Evolutionary conservation across 805 yeast species (phyloP).

Genomic region (Sungouiella blattae): DNA sequence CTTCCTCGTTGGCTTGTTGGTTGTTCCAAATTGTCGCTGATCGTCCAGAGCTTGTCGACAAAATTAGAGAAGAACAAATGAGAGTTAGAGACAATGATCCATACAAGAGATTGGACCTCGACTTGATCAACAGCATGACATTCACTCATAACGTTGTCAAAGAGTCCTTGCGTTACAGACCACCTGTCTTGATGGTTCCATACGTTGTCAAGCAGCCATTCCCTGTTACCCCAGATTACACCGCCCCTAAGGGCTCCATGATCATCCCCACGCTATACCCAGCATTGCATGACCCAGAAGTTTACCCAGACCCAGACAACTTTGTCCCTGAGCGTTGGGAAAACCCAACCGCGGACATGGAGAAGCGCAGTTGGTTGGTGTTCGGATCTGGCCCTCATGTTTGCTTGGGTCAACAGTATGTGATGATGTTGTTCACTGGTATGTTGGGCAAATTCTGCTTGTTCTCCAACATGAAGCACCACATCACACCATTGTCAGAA

Average conservation of each 20-base stretch:
- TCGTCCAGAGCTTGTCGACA: slow-evolving; percentile 83
- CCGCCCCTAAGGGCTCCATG: slow-evolving; percentile 97
- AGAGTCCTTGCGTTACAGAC: slow-evolving; percentile 91
- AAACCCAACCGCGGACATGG: slow-evolving; percentile 70
- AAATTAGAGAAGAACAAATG: slow-evolving; percentile 90
- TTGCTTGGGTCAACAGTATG: slow-evolving; percentile 93
- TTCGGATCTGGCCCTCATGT: slow-evolving; percentile 97
- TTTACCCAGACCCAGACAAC: slow-evolving; percentile 89
- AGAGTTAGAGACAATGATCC: slow-evolving; percentile 78
- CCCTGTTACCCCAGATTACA: slow-evolving; percentile 78
- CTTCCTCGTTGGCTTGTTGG: slow-evolving; percentile 97
- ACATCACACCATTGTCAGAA: slow-evolving; percentile 80
- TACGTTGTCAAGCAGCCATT: slow-evolving; percentile 85
- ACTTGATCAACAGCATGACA: slow-evolving; percentile 78
- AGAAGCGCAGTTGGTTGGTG: slow-evolving; percentile 89
- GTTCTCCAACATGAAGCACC: slow-evolving; percentile 76
- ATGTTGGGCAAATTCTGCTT: slow-evolving; percentile 88
- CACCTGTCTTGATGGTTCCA: slow-evolving; percentile 98
- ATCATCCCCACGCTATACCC: slow-evolving; percentile 94
- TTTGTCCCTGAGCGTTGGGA: slow-evolving; percentile 97
- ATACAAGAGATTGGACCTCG: slow-evolving; percentile 54
- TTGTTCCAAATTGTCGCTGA: slow-evolving; percentile 94
- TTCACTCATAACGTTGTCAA: slow-evolving; percentile 89
- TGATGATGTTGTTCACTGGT: slow-evolving; percentile 82
- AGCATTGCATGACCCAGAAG: slow-evolving; percentile 95